Percentiles rank a stretch among this genome's conserved stretches.
Evolutionary conservation across 75 land plant genomes (phyloP).

Genomic region (Gnetum montanum): DNA sequence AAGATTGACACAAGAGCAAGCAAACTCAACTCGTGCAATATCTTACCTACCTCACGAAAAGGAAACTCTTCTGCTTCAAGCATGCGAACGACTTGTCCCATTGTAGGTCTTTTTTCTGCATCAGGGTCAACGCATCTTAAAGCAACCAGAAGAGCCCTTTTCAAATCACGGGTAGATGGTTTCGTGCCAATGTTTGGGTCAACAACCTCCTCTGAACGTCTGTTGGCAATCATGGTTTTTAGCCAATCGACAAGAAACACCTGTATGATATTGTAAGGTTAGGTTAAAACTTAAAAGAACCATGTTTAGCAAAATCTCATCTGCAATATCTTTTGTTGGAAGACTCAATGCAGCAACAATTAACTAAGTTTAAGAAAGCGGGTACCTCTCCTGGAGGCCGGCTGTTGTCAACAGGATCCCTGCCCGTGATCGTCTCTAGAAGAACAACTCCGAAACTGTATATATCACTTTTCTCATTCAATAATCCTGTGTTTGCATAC

Average conservation of each 20-base stretch:
- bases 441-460: conserved; percentile 64
- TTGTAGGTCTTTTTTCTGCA: conserved; percentile 58
- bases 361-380: too few species aligned
- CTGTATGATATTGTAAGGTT: conserved; percentile 22
- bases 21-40: too few species aligned
- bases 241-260: conserved; percentile 77
- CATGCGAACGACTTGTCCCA: conserved; percentile 76
- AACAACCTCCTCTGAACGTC: conserved; percentile 60
- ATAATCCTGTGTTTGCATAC: conserved; percentile 56
- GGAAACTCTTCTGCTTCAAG: conserved; percentile 50
- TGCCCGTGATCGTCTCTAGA: conserved; percentile 56
- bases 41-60: conserved; percentile 7
- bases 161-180: conserved; percentile 58
- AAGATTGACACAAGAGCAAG: too few species aligned
- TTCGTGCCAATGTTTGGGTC: conserved; percentile 49
- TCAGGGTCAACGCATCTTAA: conserved; percentile 80
- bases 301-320: background rate
- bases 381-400: conserved; percentile 52
- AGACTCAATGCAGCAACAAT: background rate
- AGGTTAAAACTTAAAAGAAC: too few species aligned
- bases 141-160: conserved; percentile 64
- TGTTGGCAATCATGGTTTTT: conserved; percentile 62
- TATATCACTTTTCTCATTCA: conserved; percentile 71
- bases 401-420: conserved; percentile 68
- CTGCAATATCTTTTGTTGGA: background rate